Evolutionary conservation across 2,329 filamentous ascomycete genomes (phyloP), one percentile per base, ranked within the genome.

Genomic region (Biscogniauxia mediterranea): DNA sequence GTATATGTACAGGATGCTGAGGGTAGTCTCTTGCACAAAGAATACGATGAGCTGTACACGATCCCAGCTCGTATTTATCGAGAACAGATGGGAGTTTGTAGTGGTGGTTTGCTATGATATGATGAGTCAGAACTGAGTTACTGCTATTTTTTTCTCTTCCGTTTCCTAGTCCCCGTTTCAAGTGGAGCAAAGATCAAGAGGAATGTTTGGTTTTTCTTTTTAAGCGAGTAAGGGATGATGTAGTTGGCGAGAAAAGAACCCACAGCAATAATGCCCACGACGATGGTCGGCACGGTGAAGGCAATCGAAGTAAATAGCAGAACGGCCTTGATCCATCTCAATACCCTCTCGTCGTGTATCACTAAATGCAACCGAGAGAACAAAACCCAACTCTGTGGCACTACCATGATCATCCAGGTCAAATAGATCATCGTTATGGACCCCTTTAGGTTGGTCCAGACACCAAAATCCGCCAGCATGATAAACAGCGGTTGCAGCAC

Each of bases 321-420:
- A 42, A 64, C 66, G 21, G 58, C 60, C 42, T 57, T 64, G 5
- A 71, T 57, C 66, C 67, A 70, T 50, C 61, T 64, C 8, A 74
- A 62, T 52, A 63, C 55, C 23, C 32, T 64, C 9, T 64, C 62
- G 23, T 70, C 61, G 51, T 65, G 61, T 62, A 70, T 68, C 53
- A 75, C 61, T 52, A 75, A 64, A 61, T 74, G 68, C 26, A 75
- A 61, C 1, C 73, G 67, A 46, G 73, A 75, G 56, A 71, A 75
- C 2, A 74, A 61, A 11, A 73, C 63, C 69, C 70, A 71, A 56
- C 68, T 71, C 57, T 75, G 73, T 2, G 70, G 69, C 15, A 73
- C 61, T 8, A 75, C 71, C 72, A 74, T 74, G 59, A 71, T 64
- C 1, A 70, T 46, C 70, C 72, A 74, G 3, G 70, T 70, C 50